Evolutionary conservation across 768 basidiomycete species (phyloP), one percentile per base, ranked within the genome.

Genomic region (Clathrus columnatus): DNA sequence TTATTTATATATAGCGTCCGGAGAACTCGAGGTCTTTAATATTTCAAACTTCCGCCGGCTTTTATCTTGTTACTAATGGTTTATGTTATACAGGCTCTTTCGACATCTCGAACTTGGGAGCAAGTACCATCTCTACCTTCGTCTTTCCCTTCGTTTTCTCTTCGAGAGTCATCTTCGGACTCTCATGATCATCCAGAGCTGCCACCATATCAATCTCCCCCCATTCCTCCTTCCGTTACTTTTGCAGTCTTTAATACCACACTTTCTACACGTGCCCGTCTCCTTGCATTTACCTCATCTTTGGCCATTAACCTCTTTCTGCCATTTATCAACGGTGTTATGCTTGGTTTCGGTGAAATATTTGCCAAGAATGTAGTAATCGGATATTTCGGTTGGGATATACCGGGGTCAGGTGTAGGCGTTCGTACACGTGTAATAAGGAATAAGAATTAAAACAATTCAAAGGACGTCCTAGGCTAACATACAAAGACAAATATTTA

Each of bases 301-400:
- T 67, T 92, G 59, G 85, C 86, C 24, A 87, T 95, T 66, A 94
- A 95, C 66, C 66, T 95, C 59, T 65, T 87, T 0, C 75, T 95
- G 36, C 91, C 91, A 0, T 95, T 95, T 68, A 78, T 95, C 7
- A 95, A 94, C 60, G 92, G 91, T 18, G 87, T 95, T 56, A 95
- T 95, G 91, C 81, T 93, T 50, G 91, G 91, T n/a, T 93, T 94
- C 65, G 91, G 91, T 41, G 92, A 95, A 69, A 87, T 95, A 49
- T 91, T 93, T 65, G 91, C 70, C 1, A 61, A 67, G 57, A 66
- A 67, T 51, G 60, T 68, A 48, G 50, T 71, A 47, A n/a, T 36
- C 4, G 66, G 62, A 11, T 64, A 63, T 21, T 62, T 69, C 56
- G 69, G 69, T 14, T 63, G 65, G 62, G 54, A 57, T 21, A 46